phyloP scores from a whole-genome alignment of 805 yeast genomes.

The Candida anglica region DNA sequence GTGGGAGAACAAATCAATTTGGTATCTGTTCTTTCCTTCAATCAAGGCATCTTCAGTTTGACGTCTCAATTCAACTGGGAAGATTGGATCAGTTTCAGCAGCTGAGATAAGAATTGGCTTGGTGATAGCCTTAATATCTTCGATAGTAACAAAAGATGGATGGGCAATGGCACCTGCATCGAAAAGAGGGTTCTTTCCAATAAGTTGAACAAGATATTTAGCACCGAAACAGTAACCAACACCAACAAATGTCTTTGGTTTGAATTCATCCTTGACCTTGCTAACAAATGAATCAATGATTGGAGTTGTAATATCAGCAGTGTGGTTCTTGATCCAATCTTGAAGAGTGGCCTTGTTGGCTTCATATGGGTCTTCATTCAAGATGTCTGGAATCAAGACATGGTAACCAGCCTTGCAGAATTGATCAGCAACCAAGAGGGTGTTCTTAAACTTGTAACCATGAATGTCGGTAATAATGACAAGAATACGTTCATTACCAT shows the following conservation, averaged over 20 bases:
- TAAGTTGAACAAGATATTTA: constrained; percentile 55
- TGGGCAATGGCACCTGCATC: constrained; percentile 71
- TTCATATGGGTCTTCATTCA: constrained; percentile 43
- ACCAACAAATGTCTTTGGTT: constrained; percentile 47
- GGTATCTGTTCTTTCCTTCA: constrained; percentile 49
- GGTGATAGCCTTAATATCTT: constrained; percentile 55
- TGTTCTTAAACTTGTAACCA: constrained; percentile 60
- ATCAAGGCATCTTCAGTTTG: constrained; percentile 55
- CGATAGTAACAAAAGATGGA: constrained; percentile 69
- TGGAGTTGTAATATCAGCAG: constrained; percentile 42
- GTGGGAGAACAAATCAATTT: constrained; percentile 58
- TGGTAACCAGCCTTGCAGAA: constrained; percentile 61
- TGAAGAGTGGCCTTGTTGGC: constrained; percentile 11
- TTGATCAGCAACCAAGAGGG: constrained; percentile 58
- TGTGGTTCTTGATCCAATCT: constrained; percentile 57
- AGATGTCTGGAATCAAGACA: constrained; percentile 74
- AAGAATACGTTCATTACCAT: constrained; percentile 42
- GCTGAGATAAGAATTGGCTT: constrained; percentile 66
- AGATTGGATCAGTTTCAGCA: constrained; percentile 66
- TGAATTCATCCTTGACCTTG: constrained; percentile 35
- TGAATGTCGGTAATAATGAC: constrained; percentile 68
- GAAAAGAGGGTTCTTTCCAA: constrained; percentile 29
- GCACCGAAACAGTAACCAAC: constrained; percentile 89
- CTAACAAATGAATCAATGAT: constrained; percentile 47
- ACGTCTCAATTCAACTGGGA: constrained; percentile 60